Evolutionary conservation across 2,329 filamentous ascomycete genomes (phyloP).

Genomic region (Aspergillus novoparasiticus): DNA sequence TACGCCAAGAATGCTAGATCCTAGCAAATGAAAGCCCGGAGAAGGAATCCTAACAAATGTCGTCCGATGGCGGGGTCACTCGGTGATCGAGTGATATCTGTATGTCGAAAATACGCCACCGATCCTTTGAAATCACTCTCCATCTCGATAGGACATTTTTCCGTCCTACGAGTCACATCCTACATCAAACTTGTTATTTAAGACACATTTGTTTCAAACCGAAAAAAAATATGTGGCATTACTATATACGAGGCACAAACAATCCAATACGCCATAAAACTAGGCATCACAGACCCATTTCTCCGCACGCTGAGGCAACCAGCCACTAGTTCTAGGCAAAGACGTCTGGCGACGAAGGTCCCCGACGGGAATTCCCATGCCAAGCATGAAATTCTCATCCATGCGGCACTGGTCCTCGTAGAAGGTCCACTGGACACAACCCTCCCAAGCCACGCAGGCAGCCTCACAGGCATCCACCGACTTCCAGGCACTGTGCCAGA

Average conservation of each 20-base stretch:
- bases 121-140: background rate
- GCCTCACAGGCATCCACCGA: conserved; percentile 29
- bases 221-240: background rate
- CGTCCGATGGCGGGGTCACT: background rate
- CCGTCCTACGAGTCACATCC: background rate
- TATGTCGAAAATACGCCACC: background rate
- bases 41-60: background rate
- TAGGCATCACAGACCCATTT: background rate
- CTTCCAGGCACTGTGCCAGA: conserved; percentile 26
- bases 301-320: conserved; percentile 17
- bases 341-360: conserved; percentile 27
- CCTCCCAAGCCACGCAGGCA: conserved; percentile 26
- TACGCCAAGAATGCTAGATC: too few relatives aligned
- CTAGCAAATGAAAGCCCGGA: background rate
- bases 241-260: background rate
- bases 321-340: conserved; percentile 29
- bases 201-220: background rate
- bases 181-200: background rate
- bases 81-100: background rate
- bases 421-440: conserved; percentile 32
- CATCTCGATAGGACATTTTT: background rate
- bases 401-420: conserved; percentile 32
- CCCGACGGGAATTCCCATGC: conserved; percentile 25
- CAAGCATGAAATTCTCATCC: conserved; percentile 26
- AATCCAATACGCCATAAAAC: background rate